Evolutionary conservation across 108 stramenopile genomes (phyloP).

Genomic region (Licmophora abbreviata): DNA sequence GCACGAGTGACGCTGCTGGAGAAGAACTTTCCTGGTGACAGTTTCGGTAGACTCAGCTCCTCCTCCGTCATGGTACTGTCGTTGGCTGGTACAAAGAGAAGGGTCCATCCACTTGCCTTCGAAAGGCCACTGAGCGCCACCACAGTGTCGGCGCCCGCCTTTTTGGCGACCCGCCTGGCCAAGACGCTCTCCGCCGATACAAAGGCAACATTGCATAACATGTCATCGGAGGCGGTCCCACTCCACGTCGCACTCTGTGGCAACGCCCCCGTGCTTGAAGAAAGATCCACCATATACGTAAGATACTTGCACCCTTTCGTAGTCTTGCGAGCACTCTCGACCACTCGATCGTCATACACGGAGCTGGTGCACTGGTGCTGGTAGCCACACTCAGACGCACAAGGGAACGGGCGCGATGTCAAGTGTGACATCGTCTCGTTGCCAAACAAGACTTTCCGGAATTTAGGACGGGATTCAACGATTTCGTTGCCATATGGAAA

Average conservation of each 20-base stretch:
- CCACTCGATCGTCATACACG: conserved; percentile 31
- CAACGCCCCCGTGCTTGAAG: conserved; percentile 23
- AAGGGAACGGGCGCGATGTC: conserved; percentile 24
- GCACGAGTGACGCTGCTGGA: conserved; percentile 32
- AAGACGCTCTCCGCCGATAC: conserved; percentile 48
- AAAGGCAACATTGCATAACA: conserved; percentile 63
- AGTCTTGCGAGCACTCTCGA: conserved; percentile 19
- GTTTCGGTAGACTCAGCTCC: conserved; percentile 49
- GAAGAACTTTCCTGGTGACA: conserved; percentile 46
- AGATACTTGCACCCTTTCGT: conserved; percentile 45
- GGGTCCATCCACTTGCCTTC: conserved; percentile 38
- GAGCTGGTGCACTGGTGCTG: conserved; percentile 21
- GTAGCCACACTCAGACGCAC: conserved; percentile 50
- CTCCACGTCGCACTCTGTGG: conserved; percentile 21
- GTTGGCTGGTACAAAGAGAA: conserved; percentile 29
- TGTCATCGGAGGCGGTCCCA: conserved; percentile 21
- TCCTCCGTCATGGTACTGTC: conserved; percentile 28
- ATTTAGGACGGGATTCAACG: conserved; percentile 13
- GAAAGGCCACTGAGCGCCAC: conserved; percentile 42
- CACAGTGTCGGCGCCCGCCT: conserved; percentile 1
- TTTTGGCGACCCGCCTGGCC: conserved; percentile 14
- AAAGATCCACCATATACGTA: conserved; percentile 55
- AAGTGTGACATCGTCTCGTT: conserved; percentile 9
- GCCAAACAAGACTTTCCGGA: conserved; percentile 15
- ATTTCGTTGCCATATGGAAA: conserved; percentile 9